phyloP scores from a whole-genome alignment of 2,329 filamentous ascomycete species.

The Xylariomycetidae sp. region DNA sequence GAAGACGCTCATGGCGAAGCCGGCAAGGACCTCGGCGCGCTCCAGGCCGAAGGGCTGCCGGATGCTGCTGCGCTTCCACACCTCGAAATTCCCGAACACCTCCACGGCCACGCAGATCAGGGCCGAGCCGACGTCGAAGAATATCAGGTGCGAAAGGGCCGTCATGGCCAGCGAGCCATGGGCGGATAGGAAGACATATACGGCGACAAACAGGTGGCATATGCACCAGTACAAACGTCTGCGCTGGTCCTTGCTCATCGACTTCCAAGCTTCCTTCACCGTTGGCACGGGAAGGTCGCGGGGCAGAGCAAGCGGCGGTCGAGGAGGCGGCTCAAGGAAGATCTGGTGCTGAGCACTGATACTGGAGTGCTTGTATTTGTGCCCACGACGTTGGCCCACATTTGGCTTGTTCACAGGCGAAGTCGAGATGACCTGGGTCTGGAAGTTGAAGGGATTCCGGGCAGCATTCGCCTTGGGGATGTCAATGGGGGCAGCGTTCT shows the following conservation, averaged over 20 bases:
- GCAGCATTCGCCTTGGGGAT: slow-evolving; percentile 28
- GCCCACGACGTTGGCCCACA: slow-evolving; percentile 84
- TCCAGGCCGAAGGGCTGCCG: slow-evolving; percentile 92
- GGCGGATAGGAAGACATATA: slow-evolving; percentile 78
- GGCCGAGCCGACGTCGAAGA: slow-evolving; percentile 92
- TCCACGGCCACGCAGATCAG: slow-evolving; percentile 89
- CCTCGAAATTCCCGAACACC: slow-evolving; percentile 92
- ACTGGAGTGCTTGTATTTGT: slow-evolving; percentile 97
- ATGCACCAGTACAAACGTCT: slow-evolving; percentile 81
- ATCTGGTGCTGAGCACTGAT: slow-evolving; percentile 86
- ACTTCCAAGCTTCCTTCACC: slow-evolving; percentile 76
- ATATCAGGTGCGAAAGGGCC: slow-evolving; percentile 83
- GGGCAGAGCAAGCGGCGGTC: slow-evolving; percentile 81
- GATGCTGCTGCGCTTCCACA: slow-evolving; percentile 89
- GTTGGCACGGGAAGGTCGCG: slow-evolving; percentile 91
- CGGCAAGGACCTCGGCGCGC: slow-evolving; percentile 86
- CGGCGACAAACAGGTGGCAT: slow-evolving; percentile 78
- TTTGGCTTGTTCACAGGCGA: slow-evolving; percentile 76
- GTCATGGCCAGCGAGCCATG: slow-evolving; percentile 86
- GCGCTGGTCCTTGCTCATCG: slow-evolving; percentile 85
- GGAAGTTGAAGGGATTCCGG: slow-evolving; percentile 93
- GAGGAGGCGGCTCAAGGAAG: slow-evolving; percentile 83
- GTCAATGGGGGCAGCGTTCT: slow-evolving; percentile 29
- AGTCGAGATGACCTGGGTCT: slow-evolving; percentile 72
- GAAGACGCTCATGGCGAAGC: slow-evolving; percentile 93